Base-by-base conservation (phyloP, 768 basidiomycete species). In the Chiua virens region DNA sequence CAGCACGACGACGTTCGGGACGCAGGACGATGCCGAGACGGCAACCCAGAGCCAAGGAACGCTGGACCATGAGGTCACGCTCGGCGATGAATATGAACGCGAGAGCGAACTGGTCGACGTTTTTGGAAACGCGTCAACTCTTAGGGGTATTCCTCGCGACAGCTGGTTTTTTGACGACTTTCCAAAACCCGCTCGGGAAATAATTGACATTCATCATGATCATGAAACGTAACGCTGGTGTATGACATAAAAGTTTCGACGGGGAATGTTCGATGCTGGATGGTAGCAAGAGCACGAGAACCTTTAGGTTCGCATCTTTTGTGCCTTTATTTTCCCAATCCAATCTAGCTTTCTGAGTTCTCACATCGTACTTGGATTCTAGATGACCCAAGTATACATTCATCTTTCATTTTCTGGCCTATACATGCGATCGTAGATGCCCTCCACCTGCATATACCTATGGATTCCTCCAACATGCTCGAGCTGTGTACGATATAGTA, bases 1-100 rank as follows among this genome's bases (percentile, higher is more conserved):
- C 30, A 69, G 67, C 30, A 67, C 69, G 22, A 69, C 69, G 10
- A 69, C 69, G 25, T 69, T 69, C 43, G 67, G 54, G n/a, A 70
- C 67, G 0, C 52, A 53, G 32, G 67, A 70, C 7, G 58, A 58
- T 3, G 14, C 15, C 3, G 68, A 65, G 44, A 44, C 38, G 11
- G 49, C 20, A 28, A 55, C 21, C 8, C 44, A 46, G 8, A 37
- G 41, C 18, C 49, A 25, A 22, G 55, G 42, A 32, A 58, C 53
- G 3, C 48, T 42, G 1, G 45, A 44, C 1, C 55, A 36, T 15
- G 50, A 59, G 14, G 18, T 15, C 11, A 23, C 18, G 5, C 17
- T 35, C 17, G 14, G 18, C 18, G 50, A 52, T 9, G 54, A 45
- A 5, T 39, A 32, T n/a, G 58, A 43, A 18, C 10, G 40, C 6